phyloP scores from a whole-genome alignment of 176 grass and related monocot genomes.

The Pontederia paniculata region DNA sequence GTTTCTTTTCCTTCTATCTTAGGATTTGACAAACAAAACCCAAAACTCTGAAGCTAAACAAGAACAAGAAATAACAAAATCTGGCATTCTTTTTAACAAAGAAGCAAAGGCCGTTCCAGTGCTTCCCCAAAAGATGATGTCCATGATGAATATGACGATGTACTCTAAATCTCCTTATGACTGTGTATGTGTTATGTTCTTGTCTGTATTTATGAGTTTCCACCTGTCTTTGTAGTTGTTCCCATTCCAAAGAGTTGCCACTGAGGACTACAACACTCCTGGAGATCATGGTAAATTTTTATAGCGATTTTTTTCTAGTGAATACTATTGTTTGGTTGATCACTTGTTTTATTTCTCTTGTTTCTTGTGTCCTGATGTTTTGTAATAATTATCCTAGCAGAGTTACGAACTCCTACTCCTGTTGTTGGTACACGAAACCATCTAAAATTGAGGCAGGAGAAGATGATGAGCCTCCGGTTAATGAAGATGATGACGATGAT shows the following conservation, averaged over 20 bases:
- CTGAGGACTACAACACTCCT: slow-evolving; percentile 73
- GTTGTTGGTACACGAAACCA: slow-evolving; percentile 39
- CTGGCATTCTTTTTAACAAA: slow-evolving; percentile 16
- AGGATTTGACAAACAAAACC: slow-evolving; percentile 26
- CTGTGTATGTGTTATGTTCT: slow-evolving; percentile 3
- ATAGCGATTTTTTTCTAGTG: slow-evolving; percentile 1
- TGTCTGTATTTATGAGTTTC: slow-evolving; percentile 8
- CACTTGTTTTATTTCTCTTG: neutral
- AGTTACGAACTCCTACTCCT: slow-evolving; percentile 49
- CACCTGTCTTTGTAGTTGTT: slow-evolving; percentile 33
- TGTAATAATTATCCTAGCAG: slow-evolving; percentile 22
- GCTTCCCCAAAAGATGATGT: slow-evolving; percentile 61
- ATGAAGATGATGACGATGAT: slow-evolving; percentile 51
- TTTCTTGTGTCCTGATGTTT: neutral
- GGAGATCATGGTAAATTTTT: slow-evolving; percentile 45
- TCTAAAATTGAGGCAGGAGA: slow-evolving; percentile 35
- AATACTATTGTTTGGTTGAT: neutral
- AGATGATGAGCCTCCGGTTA: slow-evolving; percentile 62
- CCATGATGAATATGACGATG: slow-evolving; percentile 78
- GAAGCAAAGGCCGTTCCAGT: slow-evolving; percentile 12
- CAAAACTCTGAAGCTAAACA: slow-evolving; percentile 24
- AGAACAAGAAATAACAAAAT: slow-evolving; percentile 21
- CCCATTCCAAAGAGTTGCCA: slow-evolving; percentile 43
- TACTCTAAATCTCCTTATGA: slow-evolving; percentile 27
- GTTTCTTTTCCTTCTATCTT: slow-evolving; percentile 4